Conservation (phyloP, 2,329 filamentous ascomycete species). For the Fusarium lyarnte region DNA sequence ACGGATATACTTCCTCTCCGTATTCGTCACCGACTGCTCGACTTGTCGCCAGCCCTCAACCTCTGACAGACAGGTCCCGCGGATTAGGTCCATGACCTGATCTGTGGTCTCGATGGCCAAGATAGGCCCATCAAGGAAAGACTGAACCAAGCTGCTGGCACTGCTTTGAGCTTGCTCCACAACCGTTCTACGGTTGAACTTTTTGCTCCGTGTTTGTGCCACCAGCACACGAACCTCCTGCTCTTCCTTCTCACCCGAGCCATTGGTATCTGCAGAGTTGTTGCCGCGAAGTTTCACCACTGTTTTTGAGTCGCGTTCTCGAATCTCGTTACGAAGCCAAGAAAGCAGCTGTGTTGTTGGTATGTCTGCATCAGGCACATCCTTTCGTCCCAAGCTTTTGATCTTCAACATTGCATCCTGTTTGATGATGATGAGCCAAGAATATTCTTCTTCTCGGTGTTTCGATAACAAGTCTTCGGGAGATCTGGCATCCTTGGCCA, state of each 20-base stretch:
- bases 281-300: conserved; percentile 54
- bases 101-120: conserved; percentile 90
- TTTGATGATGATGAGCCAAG: conserved; percentile 91
- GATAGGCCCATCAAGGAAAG: conserved; percentile 80
- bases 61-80: conserved; percentile 79
- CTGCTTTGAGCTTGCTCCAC: conserved; percentile 78
- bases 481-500: conserved; percentile 81
- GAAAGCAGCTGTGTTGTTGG: conserved; percentile 75
- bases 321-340: conserved; percentile 84
- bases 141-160: conserved; percentile 71
- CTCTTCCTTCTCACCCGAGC: conserved; percentile 52
- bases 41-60: conserved; percentile 84
- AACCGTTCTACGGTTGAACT: conserved; percentile 87
- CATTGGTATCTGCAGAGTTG: conserved; percentile 43
- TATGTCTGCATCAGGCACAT: conserved; percentile 79
- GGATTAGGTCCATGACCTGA: conserved; percentile 79
- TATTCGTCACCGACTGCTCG: conserved; percentile 79
- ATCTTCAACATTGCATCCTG: conserved; percentile 80
- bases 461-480: conserved; percentile 81
- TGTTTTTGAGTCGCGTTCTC: conserved; percentile 76
- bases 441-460: conserved; percentile 80
- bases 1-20: conserved; percentile 82
- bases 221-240: conserved; percentile 88
- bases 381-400: conserved; percentile 79
- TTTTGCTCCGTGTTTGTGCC: conserved; percentile 85